Conservation (phyloP, 2,329 filamentous ascomycete species). For the Furcasterigmium furcatum region DNA sequence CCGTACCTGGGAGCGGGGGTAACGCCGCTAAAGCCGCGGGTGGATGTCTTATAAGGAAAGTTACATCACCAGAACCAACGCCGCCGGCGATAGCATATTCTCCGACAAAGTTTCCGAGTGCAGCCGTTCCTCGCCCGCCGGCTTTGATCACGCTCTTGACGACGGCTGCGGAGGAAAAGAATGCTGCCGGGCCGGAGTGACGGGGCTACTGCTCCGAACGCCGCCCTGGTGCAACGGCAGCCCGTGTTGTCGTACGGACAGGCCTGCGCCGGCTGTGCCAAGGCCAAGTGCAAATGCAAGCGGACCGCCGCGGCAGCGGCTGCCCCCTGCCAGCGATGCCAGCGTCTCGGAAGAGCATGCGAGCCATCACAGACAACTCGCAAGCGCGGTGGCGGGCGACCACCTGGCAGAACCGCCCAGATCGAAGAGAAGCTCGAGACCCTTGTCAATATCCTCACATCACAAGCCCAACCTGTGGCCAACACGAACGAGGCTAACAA, state of each 20-base stretch:
- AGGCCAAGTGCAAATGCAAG: conserved; percentile 1
- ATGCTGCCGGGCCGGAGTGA: neutral
- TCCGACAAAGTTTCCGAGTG: neutral
- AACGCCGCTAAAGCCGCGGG: too few relatives aligned
- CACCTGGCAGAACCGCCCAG: neutral
- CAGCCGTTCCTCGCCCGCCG: neutral
- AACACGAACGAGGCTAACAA: neutral
- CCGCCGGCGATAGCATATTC: neutral
- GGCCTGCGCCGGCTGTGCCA: conserved; percentile 1
- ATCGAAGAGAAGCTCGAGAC: conserved; percentile 1
- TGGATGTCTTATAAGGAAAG: too few relatives aligned
- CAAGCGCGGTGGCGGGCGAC: neutral
- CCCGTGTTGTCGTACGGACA: conserved; percentile 1
- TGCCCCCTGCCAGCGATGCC: neutral
- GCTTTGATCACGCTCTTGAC: neutral
- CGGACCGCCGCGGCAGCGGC: neutral
- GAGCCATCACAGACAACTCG: neutral
- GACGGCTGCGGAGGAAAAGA: neutral
- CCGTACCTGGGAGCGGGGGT: neutral
- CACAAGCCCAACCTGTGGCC: neutral
- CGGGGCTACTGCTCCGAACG: neutral
- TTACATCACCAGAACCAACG: neutral
- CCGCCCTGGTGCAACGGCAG: neutral
- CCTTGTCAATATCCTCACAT: conserved; percentile 1
- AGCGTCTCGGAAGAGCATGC: neutral